phyloP scores from a whole-genome alignment of 306 rosid genomes.

The Cercis canadensis region DNA sequence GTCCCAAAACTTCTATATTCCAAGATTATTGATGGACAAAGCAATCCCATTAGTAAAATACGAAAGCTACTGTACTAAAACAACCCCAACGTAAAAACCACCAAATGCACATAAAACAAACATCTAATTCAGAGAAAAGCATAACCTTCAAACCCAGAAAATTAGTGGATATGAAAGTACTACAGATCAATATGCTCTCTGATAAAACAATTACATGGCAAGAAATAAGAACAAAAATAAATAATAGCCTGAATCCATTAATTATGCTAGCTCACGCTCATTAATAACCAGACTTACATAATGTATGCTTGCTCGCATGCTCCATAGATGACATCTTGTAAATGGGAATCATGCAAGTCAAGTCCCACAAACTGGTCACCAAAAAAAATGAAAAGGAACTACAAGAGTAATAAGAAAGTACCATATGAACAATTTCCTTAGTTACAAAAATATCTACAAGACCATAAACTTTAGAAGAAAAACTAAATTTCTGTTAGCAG shows the following conservation, averaged over 20 bases:
- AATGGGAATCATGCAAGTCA: conserved; percentile 29
- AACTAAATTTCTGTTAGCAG: conserved; percentile 25
- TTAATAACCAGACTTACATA: conserved; percentile 2
- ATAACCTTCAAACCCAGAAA: not conserved
- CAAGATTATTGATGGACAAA: not conserved
- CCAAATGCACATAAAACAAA: not conserved
- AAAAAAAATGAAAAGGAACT: not conserved
- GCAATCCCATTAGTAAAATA: conserved; percentile 4
- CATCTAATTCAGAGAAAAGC: conserved; percentile 1
- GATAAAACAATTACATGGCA: too few relatives aligned
- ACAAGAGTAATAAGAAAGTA: conserved; percentile 28
- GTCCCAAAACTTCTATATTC: not conserved
- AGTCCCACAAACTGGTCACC: conserved; percentile 31
- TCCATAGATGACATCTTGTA: conserved; percentile 21
- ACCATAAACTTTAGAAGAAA: conserved; percentile 43
- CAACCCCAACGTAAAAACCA: conserved; percentile 15
- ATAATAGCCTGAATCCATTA: not conserved
- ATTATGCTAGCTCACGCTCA: not conserved
- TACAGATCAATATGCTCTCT: not conserved
- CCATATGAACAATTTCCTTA: conserved; percentile 45
- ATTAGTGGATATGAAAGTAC: not conserved
- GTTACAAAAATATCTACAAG: conserved; percentile 13
- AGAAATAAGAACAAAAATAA: not conserved
- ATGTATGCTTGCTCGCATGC: not conserved
- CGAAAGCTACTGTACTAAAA: not conserved